Conservation (phyloP, 306 rosid genomes). For the Vigna mungo region DNA sequence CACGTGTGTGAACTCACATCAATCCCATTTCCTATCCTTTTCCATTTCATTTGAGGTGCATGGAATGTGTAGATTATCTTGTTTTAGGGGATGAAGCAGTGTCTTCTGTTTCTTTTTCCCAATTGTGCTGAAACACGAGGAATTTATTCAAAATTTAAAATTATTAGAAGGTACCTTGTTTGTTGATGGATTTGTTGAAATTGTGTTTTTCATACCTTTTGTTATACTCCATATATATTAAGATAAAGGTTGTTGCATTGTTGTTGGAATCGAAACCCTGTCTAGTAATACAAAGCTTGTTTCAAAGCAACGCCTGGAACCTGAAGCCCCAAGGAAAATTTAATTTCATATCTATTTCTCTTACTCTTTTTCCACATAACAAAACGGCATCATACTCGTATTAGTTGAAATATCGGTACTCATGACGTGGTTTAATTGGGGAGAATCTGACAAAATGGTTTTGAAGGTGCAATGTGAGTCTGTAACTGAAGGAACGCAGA, state of each 20-base stretch:
- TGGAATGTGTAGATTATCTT: background rate
- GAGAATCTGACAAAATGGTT: constrained; percentile 41
- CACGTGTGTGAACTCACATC: too few species aligned
- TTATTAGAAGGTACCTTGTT: background rate
- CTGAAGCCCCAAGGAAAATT: background rate
- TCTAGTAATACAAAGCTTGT: background rate
- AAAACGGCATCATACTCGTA: constrained; percentile 33
- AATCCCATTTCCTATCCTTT: too few species aligned
- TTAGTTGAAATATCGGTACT: constrained; percentile 31
- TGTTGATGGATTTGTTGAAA: constrained; percentile 5
- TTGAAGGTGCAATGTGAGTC: constrained; percentile 90
- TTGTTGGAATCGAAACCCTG: background rate
- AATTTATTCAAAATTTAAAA: too few species aligned
- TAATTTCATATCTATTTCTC: constrained; percentile 1
- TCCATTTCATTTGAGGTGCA: background rate
- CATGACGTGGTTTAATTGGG: constrained; percentile 29
- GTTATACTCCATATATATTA: background rate
- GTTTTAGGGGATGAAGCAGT: background rate
- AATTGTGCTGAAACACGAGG: background rate
- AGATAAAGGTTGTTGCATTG: background rate
- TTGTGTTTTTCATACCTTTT: background rate
- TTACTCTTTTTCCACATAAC: background rate
- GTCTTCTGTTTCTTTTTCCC: background rate
- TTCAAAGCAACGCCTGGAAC: background rate
- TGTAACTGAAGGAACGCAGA: constrained; percentile 63